Evolutionary conservation across 345 rosid genomes (phyloP).

Genomic region (Salix brachista): DNA sequence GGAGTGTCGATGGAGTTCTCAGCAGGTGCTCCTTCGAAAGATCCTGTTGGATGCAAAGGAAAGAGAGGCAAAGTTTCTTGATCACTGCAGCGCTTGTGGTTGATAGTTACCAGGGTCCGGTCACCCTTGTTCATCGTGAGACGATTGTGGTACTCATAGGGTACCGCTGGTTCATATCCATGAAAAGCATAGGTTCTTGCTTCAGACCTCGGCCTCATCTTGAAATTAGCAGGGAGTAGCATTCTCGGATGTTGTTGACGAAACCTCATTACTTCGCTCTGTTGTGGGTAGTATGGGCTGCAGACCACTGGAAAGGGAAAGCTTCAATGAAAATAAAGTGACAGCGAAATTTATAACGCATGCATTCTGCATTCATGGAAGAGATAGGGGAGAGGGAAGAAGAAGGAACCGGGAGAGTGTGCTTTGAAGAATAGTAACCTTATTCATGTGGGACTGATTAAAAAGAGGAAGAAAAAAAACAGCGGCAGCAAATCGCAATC

Average conservation of each 20-base stretch:
- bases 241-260: slow-evolving; percentile 34
- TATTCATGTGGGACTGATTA: neutral
- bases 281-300: slow-evolving; percentile 36
- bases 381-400: neutral
- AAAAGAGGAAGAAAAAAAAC: neutral
- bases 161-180: neutral
- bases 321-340: neutral
- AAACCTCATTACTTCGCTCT: slow-evolving; percentile 32
- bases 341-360: neutral
- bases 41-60: slow-evolving; percentile 56
- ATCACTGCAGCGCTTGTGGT: neutral
- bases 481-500: neutral
- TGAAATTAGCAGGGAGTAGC: slow-evolving; percentile 25
- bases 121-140: neutral
- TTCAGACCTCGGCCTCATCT: slow-evolving; percentile 27
- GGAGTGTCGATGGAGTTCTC: slow-evolving; percentile 9
- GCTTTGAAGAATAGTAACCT: neutral
- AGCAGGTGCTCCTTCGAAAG: slow-evolving; percentile 15
- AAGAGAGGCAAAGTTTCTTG: slow-evolving; percentile 47
- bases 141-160: neutral
- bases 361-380: neutral
- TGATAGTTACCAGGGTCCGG: neutral
- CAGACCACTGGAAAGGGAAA: slow-evolving; percentile 28
- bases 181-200: neutral
- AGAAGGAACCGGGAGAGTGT: neutral